Percentiles rank a stretch among this genome's conserved stretches.
Conservation (phyloP, 371 early-diverging fungal species). For the Mucor saturninus region DNA sequence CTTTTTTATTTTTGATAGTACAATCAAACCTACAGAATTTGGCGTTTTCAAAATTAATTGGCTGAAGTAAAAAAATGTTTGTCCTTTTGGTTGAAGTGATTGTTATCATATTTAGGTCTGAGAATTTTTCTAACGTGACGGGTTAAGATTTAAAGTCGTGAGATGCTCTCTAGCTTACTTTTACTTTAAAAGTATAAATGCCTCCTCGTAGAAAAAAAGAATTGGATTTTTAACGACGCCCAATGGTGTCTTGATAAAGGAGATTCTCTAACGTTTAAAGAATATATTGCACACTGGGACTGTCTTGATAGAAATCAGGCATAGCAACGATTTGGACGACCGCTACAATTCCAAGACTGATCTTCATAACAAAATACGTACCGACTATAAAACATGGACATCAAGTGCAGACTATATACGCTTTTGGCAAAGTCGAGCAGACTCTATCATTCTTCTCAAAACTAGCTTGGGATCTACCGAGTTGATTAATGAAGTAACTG, state of each 20-base stretch:
- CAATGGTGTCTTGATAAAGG: slow-evolving; percentile 31
- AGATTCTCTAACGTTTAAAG: slow-evolving; percentile 21
- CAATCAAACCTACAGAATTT: too few species aligned
- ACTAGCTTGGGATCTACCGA: slow-evolving; percentile 13
- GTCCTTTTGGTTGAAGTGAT: too few species aligned
- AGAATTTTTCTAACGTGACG: too few species aligned
- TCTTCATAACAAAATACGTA: slow-evolving; percentile 6
- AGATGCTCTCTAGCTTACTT: too few species aligned
- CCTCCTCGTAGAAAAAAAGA: slow-evolving; percentile 6
- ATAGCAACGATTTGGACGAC: background rate
- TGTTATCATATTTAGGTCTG: too few species aligned
- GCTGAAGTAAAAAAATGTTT: too few species aligned
- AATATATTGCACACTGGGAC: slow-evolving; percentile 25
- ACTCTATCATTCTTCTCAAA: slow-evolving; percentile 18
- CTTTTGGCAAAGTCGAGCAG: background rate
- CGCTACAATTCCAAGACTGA: too few species aligned
- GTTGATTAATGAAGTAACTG: slow-evolving; percentile 14
- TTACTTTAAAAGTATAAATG: too few species aligned
- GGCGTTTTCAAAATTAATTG: too few species aligned
- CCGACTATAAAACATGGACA: too few species aligned
- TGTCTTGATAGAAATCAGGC: slow-evolving; percentile 28
- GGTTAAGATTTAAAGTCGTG: too few species aligned
- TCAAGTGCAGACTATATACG: slow-evolving; percentile 23
- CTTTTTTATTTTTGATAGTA: too few species aligned
- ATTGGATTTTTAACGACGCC: slow-evolving; percentile 20